Base-by-base conservation (phyloP, 2,329 filamentous ascomycete species). In the Pestalotiopsis sp. region DNA sequence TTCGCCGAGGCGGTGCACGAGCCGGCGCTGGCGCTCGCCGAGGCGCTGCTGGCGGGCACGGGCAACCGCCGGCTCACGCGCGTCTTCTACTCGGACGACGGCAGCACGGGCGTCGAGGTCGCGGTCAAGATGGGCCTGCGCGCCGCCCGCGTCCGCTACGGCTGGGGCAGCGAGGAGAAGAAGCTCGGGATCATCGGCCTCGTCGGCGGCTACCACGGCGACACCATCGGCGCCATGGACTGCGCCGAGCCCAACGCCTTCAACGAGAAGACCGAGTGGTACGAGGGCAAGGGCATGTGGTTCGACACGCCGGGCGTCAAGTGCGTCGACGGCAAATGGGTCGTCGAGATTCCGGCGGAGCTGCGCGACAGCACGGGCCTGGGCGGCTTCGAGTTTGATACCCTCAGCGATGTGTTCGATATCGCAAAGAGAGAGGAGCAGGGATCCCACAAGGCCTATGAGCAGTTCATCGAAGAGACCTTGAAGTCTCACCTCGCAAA, bases 191-290 rank as follows among this genome's bases (percentile, higher is more conserved):
- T 96, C 2, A 76, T 97, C 3, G 93, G 93, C 0, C 81, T 97
- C 10, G 92, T 91, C 75, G 92, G 92, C 0, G 92, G 91, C 71
- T 97, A 97, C 73, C 94, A 97, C 73, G 94, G 93, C 1, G 94
- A 97, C 74, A 97, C 93, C 0, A 94, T 97, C 60, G 93, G 93
- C 0, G 92, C 92, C 0, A 96, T 97, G 94, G 93, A 96, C 76
- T 92, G 89, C 65, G 89, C 92, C 0, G 92, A 96, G 75, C 93
- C 93, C 0, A 90, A 88, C 40, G 87, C 88, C 0, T 97, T 86
- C 77, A 97, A 97, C 73, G 87, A 93, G 73, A 93, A 93, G 76
- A 91, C 94, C 0, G 93, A 96, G 74, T 97, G 93, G 93, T 97
- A 97, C 75, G 82, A 88, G 68, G 92, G 92, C 0, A 89, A 89